phyloP scores from a whole-genome alignment of 108 stramenopile species.

The Pseudonitzschia multiseries region DNA sequence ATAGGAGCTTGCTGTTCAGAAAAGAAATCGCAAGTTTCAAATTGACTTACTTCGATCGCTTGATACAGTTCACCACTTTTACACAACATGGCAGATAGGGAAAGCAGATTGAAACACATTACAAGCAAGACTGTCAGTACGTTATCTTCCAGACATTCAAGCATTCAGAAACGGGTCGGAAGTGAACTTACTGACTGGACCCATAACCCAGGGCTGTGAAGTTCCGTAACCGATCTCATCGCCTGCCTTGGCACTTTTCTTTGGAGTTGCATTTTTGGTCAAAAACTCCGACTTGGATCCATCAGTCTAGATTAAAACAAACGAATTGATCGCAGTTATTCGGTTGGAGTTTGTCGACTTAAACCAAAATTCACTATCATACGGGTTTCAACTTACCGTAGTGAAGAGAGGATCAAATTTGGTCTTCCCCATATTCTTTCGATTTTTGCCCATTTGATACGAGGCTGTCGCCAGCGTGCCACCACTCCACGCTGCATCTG shows the following conservation, averaged over 20 bases:
- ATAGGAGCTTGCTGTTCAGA: background rate
- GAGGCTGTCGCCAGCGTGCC: constrained; percentile 31
- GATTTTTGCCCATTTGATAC: constrained; percentile 31
- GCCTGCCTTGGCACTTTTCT: constrained; percentile 6
- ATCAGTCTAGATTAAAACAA: background rate
- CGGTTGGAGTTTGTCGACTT: too few species aligned
- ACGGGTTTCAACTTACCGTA: constrained; percentile 4
- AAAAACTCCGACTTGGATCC: constrained; percentile 30
- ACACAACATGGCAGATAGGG: background rate
- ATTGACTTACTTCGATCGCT: constrained; percentile 35
- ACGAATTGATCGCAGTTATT: too few species aligned
- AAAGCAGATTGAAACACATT: background rate
- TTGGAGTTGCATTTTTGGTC: constrained; percentile 33
- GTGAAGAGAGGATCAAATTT: constrained; percentile 34
- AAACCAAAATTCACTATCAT: background rate
- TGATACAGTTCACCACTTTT: constrained; percentile 38
- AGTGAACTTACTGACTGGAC: constrained; percentile 34
- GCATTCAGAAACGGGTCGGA: background rate
- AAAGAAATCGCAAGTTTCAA: background rate
- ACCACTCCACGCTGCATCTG: constrained; percentile 32
- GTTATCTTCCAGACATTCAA: background rate
- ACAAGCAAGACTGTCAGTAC: background rate
- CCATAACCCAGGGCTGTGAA: constrained; percentile 43
- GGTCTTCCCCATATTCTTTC: constrained; percentile 9
- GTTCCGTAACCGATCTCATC: constrained; percentile 22